Percentiles rank a stretch among this genome's conserved stretches.
phyloP scores from a whole-genome alignment of 306 rosid genomes.

The Prunus campanulata region DNA sequence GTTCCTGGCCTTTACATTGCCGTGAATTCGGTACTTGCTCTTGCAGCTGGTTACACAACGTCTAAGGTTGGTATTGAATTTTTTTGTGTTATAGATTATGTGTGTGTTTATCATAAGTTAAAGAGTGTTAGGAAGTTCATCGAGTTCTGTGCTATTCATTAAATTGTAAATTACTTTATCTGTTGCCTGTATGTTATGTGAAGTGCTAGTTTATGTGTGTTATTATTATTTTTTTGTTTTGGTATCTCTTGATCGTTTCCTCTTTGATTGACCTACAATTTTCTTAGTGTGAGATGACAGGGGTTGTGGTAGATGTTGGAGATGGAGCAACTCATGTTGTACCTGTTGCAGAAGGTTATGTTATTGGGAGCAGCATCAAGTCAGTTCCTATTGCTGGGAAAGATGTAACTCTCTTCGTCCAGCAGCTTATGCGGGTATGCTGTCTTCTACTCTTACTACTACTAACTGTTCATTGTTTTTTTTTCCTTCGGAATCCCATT shows the following conservation, averaged over 20 bases:
- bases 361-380: constrained; percentile 96
- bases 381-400: constrained; percentile 91
- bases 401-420: constrained; percentile 89
- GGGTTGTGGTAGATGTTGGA: constrained; percentile 96
- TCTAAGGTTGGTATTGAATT: constrained; percentile 70
- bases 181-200: not conserved
- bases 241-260: constrained; percentile 8
- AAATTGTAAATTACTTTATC: not conserved
- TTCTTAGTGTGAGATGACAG: constrained; percentile 99
- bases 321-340: constrained; percentile 96
- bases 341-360: constrained; percentile 99
- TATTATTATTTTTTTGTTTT: not conserved
- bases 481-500: constrained; percentile 1
- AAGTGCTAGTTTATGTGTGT: not conserved
- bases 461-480: constrained; percentile 4
- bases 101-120: no score
- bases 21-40: constrained; percentile 97
- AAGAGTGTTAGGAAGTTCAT: not conserved
- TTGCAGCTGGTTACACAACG: constrained; percentile 97
- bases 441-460: constrained; percentile 9
- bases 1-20: constrained; percentile 98
- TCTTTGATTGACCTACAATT: constrained; percentile 47
- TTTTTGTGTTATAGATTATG: not conserved
- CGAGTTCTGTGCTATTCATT: constrained; percentile 5
- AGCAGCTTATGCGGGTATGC: constrained; percentile 96